phyloP scores from a whole-genome alignment of 768 basidiomycete species.

The Pleurotus eryngii region DNA sequence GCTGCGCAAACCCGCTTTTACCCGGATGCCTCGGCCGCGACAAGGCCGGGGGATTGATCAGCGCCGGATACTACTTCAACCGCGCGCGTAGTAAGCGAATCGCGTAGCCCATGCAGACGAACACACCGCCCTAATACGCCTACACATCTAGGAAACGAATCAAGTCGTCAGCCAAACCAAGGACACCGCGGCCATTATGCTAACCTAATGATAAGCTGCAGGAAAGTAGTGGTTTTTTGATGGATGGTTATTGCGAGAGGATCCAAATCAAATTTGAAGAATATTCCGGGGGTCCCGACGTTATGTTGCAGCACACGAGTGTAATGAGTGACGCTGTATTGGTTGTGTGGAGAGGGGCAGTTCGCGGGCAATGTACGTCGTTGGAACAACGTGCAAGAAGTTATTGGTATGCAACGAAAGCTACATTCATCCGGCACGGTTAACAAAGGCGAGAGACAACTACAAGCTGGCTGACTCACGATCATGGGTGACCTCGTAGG shows the following conservation, averaged over 20 bases:
- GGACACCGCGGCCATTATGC: not conserved
- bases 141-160: conserved; percentile 46
- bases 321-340: conserved; percentile 96
- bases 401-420: conserved; percentile 94
- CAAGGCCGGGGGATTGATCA: conserved; percentile 44
- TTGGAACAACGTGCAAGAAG: conserved; percentile 93
- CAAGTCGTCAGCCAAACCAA: not conserved
- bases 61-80: conserved; percentile 63
- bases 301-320: conserved; percentile 71
- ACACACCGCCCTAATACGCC: conserved; percentile 95
- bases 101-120: conserved; percentile 81
- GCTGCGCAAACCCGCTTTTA: conserved; percentile 48
- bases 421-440: conserved; percentile 31
- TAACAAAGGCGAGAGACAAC: not conserved
- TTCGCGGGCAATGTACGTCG: conserved; percentile 80
- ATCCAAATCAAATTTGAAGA: conserved; percentile 98
- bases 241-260: conserved; percentile 82
- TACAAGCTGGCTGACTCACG: conserved; percentile 41
- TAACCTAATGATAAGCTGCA: conserved; percentile 76
- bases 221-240: conserved; percentile 81
- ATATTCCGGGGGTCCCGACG: conserved; percentile 86
- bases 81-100: conserved; percentile 61
- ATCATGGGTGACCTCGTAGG: conserved; percentile 69
- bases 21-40: conserved; percentile 64
- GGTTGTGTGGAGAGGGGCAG: conserved; percentile 64